Conservation (phyloP, 2,329 filamentous ascomycete genomes). For the Penicillium hesseltinei region DNA sequence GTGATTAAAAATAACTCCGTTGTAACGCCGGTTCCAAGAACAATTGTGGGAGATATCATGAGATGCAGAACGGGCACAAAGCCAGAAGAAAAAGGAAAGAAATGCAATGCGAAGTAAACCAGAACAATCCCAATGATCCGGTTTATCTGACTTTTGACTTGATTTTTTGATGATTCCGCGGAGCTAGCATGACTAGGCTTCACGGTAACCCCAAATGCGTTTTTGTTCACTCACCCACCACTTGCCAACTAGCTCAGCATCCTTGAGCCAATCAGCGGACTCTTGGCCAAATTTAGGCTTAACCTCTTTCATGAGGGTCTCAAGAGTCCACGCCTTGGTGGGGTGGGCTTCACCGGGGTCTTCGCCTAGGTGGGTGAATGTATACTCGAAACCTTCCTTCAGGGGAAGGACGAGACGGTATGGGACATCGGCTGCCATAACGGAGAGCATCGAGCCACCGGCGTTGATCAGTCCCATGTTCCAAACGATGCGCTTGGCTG, state of each 20-base stretch:
- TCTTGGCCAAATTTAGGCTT: slow-evolving; percentile 29
- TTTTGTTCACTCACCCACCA: slow-evolving; percentile 40
- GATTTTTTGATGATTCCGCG: neutral
- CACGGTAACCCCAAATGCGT: slow-evolving; percentile 29
- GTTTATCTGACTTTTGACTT: neutral
- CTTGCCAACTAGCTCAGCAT: slow-evolving; percentile 37
- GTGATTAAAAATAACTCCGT: neutral
- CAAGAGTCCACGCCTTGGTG: slow-evolving; percentile 31
- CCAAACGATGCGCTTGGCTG: slow-evolving; percentile 29
- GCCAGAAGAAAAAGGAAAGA: neutral
- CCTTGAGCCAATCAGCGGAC: slow-evolving; percentile 34
- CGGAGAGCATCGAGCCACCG: slow-evolving; percentile 51
- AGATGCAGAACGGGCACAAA: slow-evolving; percentile 7
- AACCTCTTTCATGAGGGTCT: slow-evolving; percentile 26
- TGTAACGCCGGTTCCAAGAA: neutral
- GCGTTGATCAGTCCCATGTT: slow-evolving; percentile 37
- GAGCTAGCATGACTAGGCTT: slow-evolving; percentile 10
- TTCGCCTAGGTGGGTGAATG: slow-evolving; percentile 34
- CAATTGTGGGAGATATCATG: slow-evolving; percentile 3
- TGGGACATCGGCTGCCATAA: slow-evolving; percentile 72
- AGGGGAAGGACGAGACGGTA: slow-evolving; percentile 71
- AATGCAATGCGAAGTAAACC: neutral
- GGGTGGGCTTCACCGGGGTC: slow-evolving; percentile 37
- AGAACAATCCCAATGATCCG: neutral
- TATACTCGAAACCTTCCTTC: slow-evolving; percentile 63